Evolutionary conservation across 352 stramenopile species (phyloP), one percentile per base, ranked within the genome.

Genomic region (Pythium dissotocum): DNA sequence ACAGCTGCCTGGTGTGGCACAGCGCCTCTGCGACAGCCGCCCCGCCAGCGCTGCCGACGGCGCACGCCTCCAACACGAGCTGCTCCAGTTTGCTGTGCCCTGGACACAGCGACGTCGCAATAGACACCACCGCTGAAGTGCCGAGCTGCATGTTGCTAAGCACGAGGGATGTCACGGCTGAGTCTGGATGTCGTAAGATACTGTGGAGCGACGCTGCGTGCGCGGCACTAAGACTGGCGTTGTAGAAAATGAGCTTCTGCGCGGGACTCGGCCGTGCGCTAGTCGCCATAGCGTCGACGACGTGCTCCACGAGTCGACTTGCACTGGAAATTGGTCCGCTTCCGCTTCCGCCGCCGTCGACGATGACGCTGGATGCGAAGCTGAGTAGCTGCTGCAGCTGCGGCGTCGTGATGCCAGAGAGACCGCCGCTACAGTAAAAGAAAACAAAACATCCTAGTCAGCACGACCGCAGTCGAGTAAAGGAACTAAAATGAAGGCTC

Each of bases 201-300:
- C 61, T 58, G 5, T 77, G 69, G 9, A 93, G 71, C 7, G 69
- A 62, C 16, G 61, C 65, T 7, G 71, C 67, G 60, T 84, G 73
- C 3, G 59, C 61, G 33, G 67, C 28, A 46, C 77, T 77, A 21
- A 92, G 73, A 2, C 61, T 54, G 16, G 80, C 73, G 58, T 93
- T 93, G 82, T 78, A 90, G 54, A 93, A 70, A 21, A 94, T 88
- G 30, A 94, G 73, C 48, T 89, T 89, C 42, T 87, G 79, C 0
- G 80, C 73, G 3, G 82, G 79, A 28, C 69, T 77, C 6, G 48
- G 51, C 26, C 35, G 58, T 24, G 69, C 73, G 44, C 55, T 60
- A 13, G 78, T 35, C 16, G 51, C 69, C 46, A 94, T 61, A 24
- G 77, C 75, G 8, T 86, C 73, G 13, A 91, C 63, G 30, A 91